Percentiles rank a stretch among this genome's conserved stretches.
These are phyloP conservation scores for Microcera coccophila DNA, from an alignment of 2,329 filamentous ascomycete species.

Conservation along the genomic window DNA sequence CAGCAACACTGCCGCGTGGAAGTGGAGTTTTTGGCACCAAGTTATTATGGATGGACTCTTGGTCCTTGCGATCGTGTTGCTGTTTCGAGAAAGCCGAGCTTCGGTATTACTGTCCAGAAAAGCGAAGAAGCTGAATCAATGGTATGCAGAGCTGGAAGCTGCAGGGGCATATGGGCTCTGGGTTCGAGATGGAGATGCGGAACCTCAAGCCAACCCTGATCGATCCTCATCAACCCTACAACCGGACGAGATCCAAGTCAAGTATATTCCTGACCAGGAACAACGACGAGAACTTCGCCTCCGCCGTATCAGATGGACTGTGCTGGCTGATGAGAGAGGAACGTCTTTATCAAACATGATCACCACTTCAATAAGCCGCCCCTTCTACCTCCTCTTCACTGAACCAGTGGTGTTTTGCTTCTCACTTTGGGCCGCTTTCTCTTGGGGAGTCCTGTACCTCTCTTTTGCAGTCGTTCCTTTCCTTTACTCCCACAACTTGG, in stretches of 20 bases:
- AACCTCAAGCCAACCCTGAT: slow-evolving; percentile 11
- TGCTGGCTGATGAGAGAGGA: slow-evolving; percentile 73
- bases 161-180: slow-evolving; percentile 54
- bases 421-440: slow-evolving; percentile 83
- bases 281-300: slow-evolving; percentile 9
- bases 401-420: slow-evolving; percentile 83
- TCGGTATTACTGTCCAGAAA: slow-evolving; percentile 75
- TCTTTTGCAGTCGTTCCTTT: slow-evolving; percentile 78
- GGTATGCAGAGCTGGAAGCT: slow-evolving; percentile 70
- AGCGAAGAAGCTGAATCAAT: slow-evolving; percentile 68
- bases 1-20: slow-evolving; percentile 53
- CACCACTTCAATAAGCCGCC: slow-evolving; percentile 67
- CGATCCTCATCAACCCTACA: slow-evolving; percentile 18
- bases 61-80: slow-evolving; percentile 56
- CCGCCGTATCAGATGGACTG: slow-evolving; percentile 70
- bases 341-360: slow-evolving; percentile 67
- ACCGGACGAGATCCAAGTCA: slow-evolving; percentile 5
- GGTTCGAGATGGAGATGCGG: slow-evolving; percentile 21
- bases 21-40: slow-evolving; percentile 88
- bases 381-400: slow-evolving; percentile 72
- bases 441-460: slow-evolving; percentile 84
- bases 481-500: slow-evolving; percentile 66
- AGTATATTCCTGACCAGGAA: slow-evolving; percentile 3
- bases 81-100: slow-evolving; percentile 80
- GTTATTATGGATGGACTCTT: slow-evolving; percentile 64